phyloP scores from a whole-genome alignment of 2,329 filamentous ascomycete genomes.

The Alternaria burnsii region DNA sequence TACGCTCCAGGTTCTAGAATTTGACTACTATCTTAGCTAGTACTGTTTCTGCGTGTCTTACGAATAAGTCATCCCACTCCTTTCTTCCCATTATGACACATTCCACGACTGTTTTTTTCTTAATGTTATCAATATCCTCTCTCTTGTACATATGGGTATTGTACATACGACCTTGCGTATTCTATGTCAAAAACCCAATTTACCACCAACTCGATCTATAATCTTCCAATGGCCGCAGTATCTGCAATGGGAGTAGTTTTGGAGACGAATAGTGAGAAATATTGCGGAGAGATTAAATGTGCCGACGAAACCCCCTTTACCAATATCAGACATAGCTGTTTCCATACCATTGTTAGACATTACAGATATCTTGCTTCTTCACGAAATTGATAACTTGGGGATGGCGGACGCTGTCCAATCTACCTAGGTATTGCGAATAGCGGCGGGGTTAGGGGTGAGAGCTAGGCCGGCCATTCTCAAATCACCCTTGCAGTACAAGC shows the following conservation, averaged over 20 bases:
- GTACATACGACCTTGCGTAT: background rate
- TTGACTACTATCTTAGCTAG: background rate
- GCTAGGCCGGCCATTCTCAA: background rate
- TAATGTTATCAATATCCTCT: fast-evolving
- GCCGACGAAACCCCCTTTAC: too few species aligned
- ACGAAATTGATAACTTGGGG: too few species aligned
- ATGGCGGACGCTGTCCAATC: background rate
- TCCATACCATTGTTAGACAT: too few species aligned
- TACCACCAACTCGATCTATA: too few species aligned
- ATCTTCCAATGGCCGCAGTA: too few species aligned
- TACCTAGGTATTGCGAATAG: background rate
- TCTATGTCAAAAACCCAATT: too few species aligned
- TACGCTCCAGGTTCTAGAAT: background rate
- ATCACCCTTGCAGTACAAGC: background rate
- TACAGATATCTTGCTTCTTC: too few species aligned
- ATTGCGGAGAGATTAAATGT: too few species aligned
- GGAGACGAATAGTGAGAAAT: too few species aligned
- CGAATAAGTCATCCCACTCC: background rate
- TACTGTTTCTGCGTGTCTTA: background rate
- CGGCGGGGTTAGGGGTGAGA: background rate
- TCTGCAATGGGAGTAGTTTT: too few species aligned
- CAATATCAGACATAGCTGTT: too few species aligned
- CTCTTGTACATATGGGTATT: too few species aligned
- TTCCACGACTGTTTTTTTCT: background rate
- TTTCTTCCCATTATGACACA: background rate